Conservation (phyloP, 805 yeast species). For the Maudiozyma pseudohumilis region DNA sequence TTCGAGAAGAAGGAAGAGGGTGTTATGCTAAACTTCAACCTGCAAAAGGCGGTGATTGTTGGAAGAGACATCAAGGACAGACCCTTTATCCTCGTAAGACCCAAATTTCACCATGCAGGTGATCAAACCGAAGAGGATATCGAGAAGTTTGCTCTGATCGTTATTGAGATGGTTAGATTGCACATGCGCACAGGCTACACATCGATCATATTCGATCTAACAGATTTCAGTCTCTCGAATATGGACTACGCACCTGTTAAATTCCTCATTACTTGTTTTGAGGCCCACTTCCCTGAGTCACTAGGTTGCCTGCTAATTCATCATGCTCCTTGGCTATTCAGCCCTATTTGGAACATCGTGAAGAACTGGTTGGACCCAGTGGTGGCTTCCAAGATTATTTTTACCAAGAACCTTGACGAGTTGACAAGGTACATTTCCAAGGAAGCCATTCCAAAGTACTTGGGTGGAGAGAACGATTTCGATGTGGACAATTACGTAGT, state of each 20-base stretch:
- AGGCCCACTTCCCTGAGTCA: conserved; percentile 94
- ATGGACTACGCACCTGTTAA: conserved; percentile 92
- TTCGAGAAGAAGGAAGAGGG: conserved; percentile 38
- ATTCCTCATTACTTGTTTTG: conserved; percentile 79
- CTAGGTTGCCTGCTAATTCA: conserved; percentile 77
- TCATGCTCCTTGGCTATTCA: conserved; percentile 95
- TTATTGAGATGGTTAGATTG: conserved; percentile 77
- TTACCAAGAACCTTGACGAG: conserved; percentile 65
- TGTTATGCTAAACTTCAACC: conserved; percentile 34
- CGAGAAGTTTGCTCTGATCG: conserved; percentile 60
- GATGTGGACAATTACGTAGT: conserved; percentile 47
- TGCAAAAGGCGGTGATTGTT: conserved; percentile 61
- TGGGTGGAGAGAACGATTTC: conserved; percentile 63
- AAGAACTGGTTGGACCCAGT: conserved; percentile 95
- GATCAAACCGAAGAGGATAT: conserved; percentile 64
- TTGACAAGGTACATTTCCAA: conserved; percentile 50
- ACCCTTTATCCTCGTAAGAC: conserved; percentile 76
- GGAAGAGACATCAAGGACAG: conserved; percentile 67
- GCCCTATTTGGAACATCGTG: conserved; percentile 87
- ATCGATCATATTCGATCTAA: conserved; percentile 75
- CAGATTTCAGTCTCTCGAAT: conserved; percentile 78
- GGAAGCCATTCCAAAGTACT: conserved; percentile 50
- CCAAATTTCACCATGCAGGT: conserved; percentile 59
- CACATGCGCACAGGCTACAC: conserved; percentile 71
- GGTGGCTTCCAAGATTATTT: conserved; percentile 82